Base-by-base conservation (phyloP, 305 asterid genomes). In the Withania somnifera region DNA sequence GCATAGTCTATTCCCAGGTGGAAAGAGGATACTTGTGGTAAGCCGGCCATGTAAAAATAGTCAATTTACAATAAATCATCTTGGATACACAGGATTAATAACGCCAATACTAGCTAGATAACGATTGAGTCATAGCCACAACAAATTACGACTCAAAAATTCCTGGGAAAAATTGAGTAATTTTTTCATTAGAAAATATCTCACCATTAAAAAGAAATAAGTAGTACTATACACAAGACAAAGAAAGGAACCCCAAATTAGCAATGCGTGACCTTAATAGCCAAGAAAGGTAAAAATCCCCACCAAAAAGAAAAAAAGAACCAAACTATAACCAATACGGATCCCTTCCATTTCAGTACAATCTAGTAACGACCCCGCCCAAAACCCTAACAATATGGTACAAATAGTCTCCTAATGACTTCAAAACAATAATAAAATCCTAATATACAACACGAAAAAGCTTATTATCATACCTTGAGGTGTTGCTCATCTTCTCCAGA, bases 401-500 rank as follows among this genome's bases (percentile, higher is more conserved):
- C 42, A 28, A 50, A 5, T 34, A 50, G 61, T 51, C 61, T 51
- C 36, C 9, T n/a, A n/a, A n/a, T n/a, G n/a, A n/a, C n/a, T n/a
- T n/a, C 36, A 50, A 28, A 28, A 75, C 45, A 2, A 75, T 9
- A 75, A 75, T 9, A n/a, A n/a, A 75, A 45, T 17, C 79, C 47
- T 50, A 47, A 50, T 17, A 28, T 24, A 24, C 40, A 40, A 78
- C n/a, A n/a, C n/a, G 66, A 84, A 60, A 6, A 45, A 71, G 11
- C 30, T 10, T 75, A 60, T 45, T 80, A 28, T 38, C 78, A 53
- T 81, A 94, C 98, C 97, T 91, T 90, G 34, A 30, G 71, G 2
- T 88, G 82, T 54, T 87, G 90, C 26, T 84, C 86, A 67, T 86
- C 91, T 50, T 85, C 89, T 68, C 85, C 90, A 66, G 83, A 82